Evolutionary conservation across 2,329 filamentous ascomycete genomes (phyloP).

Genomic region (Metarhizium humberi): DNA sequence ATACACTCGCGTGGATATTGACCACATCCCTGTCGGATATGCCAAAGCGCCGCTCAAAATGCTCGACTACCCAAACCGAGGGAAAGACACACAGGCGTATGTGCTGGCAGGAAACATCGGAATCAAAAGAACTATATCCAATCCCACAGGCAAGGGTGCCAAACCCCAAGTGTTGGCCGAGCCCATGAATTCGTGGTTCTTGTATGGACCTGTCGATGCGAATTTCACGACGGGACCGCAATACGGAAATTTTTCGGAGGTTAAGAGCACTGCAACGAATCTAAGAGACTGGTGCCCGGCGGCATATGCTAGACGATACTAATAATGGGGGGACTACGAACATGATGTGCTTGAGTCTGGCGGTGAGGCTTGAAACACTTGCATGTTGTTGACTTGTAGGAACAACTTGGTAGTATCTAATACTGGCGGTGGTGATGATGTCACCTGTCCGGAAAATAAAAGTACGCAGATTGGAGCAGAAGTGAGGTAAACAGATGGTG

Average conservation of each 20-base stretch:
- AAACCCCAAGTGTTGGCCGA: conserved; percentile 16
- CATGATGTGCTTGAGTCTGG: background rate
- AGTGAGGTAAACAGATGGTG: too few species aligned
- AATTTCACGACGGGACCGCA: conserved; percentile 10
- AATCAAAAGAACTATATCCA: conserved; percentile 16
- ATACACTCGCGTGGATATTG: conserved; percentile 19
- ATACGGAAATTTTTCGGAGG: conserved; percentile 14
- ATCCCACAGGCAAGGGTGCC: background rate
- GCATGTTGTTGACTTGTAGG: background rate
- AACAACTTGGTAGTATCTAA: background rate
- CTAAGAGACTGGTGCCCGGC: conserved; percentile 5
- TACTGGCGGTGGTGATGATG: background rate
- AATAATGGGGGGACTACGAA: background rate
- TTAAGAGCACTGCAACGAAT: conserved; percentile 9
- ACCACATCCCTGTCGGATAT: conserved; percentile 27
- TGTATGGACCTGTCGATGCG: conserved; percentile 26
- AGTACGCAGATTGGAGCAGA: too few species aligned
- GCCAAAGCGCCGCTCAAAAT: conserved; percentile 29
- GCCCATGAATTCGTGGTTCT: conserved; percentile 30
- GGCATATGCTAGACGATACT: background rate
- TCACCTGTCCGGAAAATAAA: too few species aligned
- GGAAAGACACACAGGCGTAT: conserved; percentile 17
- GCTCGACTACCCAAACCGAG: conserved; percentile 15
- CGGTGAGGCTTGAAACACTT: background rate
- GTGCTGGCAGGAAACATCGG: conserved; percentile 30